phyloP scores from a whole-genome alignment of 2,329 filamentous ascomycete species.

The Sarocladiaceae sp. region DNA sequence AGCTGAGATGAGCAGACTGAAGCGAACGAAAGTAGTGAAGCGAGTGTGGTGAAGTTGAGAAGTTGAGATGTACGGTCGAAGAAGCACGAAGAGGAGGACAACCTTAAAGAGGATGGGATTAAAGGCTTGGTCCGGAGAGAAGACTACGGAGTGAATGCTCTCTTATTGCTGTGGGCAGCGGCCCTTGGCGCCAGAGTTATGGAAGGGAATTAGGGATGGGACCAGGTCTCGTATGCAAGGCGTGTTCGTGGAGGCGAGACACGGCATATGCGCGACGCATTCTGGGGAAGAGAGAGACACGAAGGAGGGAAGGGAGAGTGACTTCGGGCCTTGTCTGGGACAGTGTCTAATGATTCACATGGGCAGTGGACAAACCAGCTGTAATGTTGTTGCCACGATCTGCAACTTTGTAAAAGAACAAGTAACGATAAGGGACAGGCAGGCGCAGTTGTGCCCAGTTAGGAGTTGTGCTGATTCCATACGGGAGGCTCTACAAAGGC shows the following conservation, averaged over 20 bases:
- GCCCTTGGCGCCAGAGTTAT: conserved; percentile 1
- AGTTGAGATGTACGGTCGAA: background rate
- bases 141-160: background rate
- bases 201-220: conserved; percentile 1
- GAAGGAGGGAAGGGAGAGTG: too few relatives aligned
- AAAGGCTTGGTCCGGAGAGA: background rate
- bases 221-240: background rate
- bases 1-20: conserved; percentile 9
- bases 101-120: too few relatives aligned
- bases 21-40: background rate
- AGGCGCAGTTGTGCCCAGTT: too few relatives aligned
- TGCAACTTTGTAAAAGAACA: too few relatives aligned
- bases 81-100: background rate
- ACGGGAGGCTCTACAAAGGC: too few relatives aligned
- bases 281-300: too few relatives aligned
- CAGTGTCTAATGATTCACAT: conserved; percentile 7
- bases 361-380: too few relatives aligned
- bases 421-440: too few relatives aligned
- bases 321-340: conserved; percentile 2
- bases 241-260: conserved; percentile 1
- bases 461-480: too few relatives aligned
- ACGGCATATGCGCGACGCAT: conserved; percentile 5
- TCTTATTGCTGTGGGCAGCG: background rate
- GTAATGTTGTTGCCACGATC: too few relatives aligned
- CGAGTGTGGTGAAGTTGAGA: conserved; percentile 5